These are phyloP conservation scores for Chrysoporthe cubensis DNA, from an alignment of 2,329 filamentous ascomycete genomes.

Conservation along the genomic window DNA sequence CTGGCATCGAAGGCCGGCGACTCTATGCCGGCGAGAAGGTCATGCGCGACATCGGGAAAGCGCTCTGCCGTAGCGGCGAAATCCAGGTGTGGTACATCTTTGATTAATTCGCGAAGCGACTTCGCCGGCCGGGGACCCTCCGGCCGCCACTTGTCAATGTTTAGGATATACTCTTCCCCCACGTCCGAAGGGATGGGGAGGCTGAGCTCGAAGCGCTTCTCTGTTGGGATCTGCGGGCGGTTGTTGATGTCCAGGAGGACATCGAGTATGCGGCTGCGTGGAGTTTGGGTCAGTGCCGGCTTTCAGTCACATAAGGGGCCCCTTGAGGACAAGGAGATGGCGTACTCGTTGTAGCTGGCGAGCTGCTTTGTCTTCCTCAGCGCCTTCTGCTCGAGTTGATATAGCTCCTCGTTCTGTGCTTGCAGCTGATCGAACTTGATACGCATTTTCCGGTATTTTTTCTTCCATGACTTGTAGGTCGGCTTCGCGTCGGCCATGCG, in stretches of 20 bases:
- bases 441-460: slow-evolving; percentile 95
- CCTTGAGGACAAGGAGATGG: slow-evolving; percentile 23
- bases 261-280: slow-evolving; percentile 78
- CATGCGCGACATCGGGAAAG: slow-evolving; percentile 60
- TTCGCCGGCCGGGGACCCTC: slow-evolving; percentile 48
- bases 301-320: slow-evolving; percentile 16
- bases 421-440: slow-evolving; percentile 77
- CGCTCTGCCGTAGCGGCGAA: slow-evolving; percentile 63
- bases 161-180: slow-evolving; percentile 66
- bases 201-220: slow-evolving; percentile 74
- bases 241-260: slow-evolving; percentile 89
- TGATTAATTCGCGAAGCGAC: slow-evolving; percentile 54
- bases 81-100: slow-evolving; percentile 55
- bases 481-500: slow-evolving; percentile 49
- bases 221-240: slow-evolving; percentile 73
- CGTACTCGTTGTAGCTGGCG: slow-evolving; percentile 90
- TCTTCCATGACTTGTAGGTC: slow-evolving; percentile 75
- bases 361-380: slow-evolving; percentile 80
- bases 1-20: slow-evolving; percentile 45
- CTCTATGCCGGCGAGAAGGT: slow-evolving; percentile 49
- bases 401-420: slow-evolving; percentile 80
- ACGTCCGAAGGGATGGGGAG: slow-evolving; percentile 49
- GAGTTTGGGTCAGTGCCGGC: slow-evolving; percentile 30
- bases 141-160: slow-evolving; percentile 76
- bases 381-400: slow-evolving; percentile 80